Percentiles rank a stretch among this genome's conserved stretches.
Evolutionary conservation across 1,284 basidiomycete genomes (phyloP).

Genomic region (Bondarzewia mesenterica): DNA sequence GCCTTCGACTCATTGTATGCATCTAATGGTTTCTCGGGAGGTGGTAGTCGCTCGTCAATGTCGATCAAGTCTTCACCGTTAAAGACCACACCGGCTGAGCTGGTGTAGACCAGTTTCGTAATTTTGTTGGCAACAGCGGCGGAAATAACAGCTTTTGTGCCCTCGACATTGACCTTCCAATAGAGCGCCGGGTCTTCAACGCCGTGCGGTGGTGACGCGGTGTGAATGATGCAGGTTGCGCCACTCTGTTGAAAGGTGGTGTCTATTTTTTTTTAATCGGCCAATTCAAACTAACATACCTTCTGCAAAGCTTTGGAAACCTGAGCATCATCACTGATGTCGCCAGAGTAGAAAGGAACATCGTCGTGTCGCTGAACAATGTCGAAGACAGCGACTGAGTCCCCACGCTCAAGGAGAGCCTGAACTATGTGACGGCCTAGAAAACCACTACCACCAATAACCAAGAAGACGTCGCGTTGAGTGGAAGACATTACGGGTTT

Average conservation of each 20-base stretch:
- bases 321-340: conserved; percentile 73
- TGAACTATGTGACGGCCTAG: conserved; percentile 87
- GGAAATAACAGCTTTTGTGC: conserved; percentile 81
- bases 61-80: conserved; percentile 79
- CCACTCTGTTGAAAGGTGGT: conserved; percentile 47
- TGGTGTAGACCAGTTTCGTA: conserved; percentile 90
- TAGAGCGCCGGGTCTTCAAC: conserved; percentile 70
- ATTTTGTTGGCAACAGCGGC: conserved; percentile 71
- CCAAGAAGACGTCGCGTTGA: conserved; percentile 55
- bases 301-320: conserved; percentile 68
- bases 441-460: conserved; percentile 90
- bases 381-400: conserved; percentile 81
- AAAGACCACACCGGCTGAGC: conserved; percentile 90
- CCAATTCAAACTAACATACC: conserved; percentile 33
- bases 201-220: conserved; percentile 84
- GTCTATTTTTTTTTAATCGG: not conserved
- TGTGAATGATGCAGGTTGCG: conserved; percentile 89
- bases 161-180: conserved; percentile 91
- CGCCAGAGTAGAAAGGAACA: conserved; percentile 79
- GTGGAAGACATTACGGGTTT: not conserved
- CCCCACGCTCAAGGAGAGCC: conserved; percentile 69
- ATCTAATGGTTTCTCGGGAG: conserved; percentile 75
- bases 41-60: conserved; percentile 83
- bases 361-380: conserved; percentile 85
- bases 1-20: conserved; percentile 98